Evolutionary conservation across 2,329 filamentous ascomycete species (phyloP).

Genomic region (Aureobasidium sp.): DNA sequence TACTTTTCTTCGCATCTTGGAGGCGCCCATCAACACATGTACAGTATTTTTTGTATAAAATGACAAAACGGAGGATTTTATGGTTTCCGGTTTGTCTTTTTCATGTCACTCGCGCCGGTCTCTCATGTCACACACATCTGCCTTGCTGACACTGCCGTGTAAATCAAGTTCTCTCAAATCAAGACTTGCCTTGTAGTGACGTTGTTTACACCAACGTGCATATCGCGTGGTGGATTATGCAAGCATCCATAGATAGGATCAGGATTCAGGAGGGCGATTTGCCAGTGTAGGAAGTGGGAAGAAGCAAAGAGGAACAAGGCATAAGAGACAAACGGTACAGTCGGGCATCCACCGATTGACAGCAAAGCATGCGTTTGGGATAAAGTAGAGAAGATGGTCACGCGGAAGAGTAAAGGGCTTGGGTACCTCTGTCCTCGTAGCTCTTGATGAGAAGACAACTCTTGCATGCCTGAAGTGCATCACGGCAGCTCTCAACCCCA

Average conservation of each 20-base stretch:
- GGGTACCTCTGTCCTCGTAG: neutral
- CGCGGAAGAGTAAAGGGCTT: neutral
- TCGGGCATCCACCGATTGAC: constrained; percentile 3
- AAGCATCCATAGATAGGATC: neutral
- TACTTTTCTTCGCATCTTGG: neutral
- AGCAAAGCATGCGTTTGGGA: constrained; percentile 5
- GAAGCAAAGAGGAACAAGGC: neutral
- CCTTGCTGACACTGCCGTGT: neutral
- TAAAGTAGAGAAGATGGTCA: neutral
- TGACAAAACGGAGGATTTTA: neutral
- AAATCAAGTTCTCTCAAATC: neutral
- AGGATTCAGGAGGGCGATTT: neutral
- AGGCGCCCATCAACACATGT: neutral
- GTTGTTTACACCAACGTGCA: neutral
- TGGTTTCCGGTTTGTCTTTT: neutral
- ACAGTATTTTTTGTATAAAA: constrained; percentile 12
- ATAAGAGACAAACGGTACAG: neutral
- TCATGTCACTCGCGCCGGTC: neutral
- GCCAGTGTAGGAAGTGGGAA: neutral
- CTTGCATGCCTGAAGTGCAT: neutral
- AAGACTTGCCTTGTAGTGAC: neutral
- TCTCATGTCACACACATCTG: neutral
- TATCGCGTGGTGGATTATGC: neutral
- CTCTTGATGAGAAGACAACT: neutral
- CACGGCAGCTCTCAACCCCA: neutral